Conservation (phyloP, 2,329 filamentous ascomycete genomes). For the Eurotiales sp. region DNA sequence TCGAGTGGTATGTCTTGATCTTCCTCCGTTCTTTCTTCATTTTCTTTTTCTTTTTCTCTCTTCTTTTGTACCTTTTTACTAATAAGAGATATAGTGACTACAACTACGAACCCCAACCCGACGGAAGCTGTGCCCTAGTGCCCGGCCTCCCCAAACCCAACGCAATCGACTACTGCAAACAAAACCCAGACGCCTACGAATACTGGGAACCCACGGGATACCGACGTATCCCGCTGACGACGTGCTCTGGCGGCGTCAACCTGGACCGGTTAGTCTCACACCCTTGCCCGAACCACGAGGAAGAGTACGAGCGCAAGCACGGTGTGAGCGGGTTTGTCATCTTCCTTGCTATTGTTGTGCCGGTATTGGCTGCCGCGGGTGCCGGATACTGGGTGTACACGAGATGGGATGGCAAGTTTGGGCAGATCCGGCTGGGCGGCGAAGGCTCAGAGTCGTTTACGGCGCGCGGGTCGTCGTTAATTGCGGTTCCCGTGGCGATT, state of each 20-base stretch:
- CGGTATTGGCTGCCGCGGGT: constrained; percentile 65
- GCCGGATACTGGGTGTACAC: constrained; percentile 81
- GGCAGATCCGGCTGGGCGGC: constrained; percentile 86
- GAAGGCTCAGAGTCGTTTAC: constrained; percentile 29
- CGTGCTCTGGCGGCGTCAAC: constrained; percentile 72
- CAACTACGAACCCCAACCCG: constrained; percentile 78
- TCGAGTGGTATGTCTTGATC: constrained; percentile 70
- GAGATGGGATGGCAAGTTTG: constrained; percentile 86
- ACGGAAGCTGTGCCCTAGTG: constrained; percentile 75
- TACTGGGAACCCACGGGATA: constrained; percentile 86
- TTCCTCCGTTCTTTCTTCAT: not conserved
- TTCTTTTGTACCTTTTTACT: not conserved
- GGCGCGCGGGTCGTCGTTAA: constrained; percentile 67
- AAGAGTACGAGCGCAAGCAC: constrained; percentile 74
- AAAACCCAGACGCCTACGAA: constrained; percentile 65
- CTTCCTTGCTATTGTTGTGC: constrained; percentile 80
- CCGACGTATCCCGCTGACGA: constrained; percentile 83
- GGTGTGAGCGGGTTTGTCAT: constrained; percentile 67
- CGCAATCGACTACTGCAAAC: constrained; percentile 55
- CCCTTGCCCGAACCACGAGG: constrained; percentile 73
- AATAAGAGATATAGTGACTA: constrained; percentile 62
- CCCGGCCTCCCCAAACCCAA: constrained; percentile 64
- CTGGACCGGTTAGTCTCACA: constrained; percentile 64
- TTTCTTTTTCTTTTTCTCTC: not conserved
- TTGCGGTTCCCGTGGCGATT: constrained; percentile 71